Base-by-base conservation (phyloP, 148 eudicot genomes). In the Nepenthes gracilis region DNA sequence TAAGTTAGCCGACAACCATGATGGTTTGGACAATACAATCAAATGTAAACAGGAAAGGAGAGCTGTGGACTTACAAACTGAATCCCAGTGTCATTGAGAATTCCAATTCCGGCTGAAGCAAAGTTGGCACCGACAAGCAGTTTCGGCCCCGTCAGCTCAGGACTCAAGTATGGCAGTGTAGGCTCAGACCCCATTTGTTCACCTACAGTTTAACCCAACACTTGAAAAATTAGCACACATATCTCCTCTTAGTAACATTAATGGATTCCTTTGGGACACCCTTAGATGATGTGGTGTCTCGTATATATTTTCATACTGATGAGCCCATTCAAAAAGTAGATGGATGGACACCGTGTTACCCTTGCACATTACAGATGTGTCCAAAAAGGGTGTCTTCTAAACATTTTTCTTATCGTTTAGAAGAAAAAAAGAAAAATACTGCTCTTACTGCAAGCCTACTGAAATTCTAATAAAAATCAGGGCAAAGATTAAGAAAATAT, bases 71-170 rank as follows among this genome's bases (percentile, higher is more conserved):
- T 71, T 70, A 88, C 96, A 75, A 85, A 88, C 55, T 87, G 96
- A 63, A 82, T 14, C 59, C 96, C 96, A 1, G 96, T 88, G 74
- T 88, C 95, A 55, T 87, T 80, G 1, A 87, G 83, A 53, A 87
- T 71, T 15, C 90, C 95, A 56, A 87, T 75, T 4, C 91, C 96
- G 6, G 96, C 96, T 2, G 96, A 88, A 49, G 96, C 96, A 66
- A 88, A 88, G 61, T 88, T 88, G 53, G 96, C 96, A 1, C 96
- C 96, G 50, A 78, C 73, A 2, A 88, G 81, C 9, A 88, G 61
- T 9, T 47, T 73, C 14, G 58, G 37, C 12, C 90, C 88, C 0
- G 56, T 62, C 9, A 85, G 67, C 57, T 61, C 59, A 0, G 96
- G 96, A 50, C 75, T 78, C 66, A 88, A 62, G 81, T 85, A 88